phyloP scores from a whole-genome alignment of 108 stramenopile genomes.

The Nitzschia sp. region DNA sequence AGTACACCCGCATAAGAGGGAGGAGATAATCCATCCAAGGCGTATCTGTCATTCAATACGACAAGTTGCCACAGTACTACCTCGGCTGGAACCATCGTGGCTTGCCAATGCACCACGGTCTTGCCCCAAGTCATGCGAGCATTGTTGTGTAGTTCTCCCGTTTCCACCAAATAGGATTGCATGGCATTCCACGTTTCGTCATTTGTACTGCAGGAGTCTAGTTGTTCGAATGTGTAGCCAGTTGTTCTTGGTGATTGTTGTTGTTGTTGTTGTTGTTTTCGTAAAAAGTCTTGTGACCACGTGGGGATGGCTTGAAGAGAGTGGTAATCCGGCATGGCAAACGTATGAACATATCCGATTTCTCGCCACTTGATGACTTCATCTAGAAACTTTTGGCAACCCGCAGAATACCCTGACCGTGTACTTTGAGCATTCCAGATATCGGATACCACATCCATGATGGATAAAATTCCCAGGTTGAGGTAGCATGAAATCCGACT shows the following conservation, averaged over 20 bases:
- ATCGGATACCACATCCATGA: constrained; percentile 56
- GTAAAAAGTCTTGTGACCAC: background rate
- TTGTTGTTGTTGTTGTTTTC: background rate
- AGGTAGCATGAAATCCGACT: constrained; percentile 70
- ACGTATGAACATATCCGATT: constrained; percentile 57
- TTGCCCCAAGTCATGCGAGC: constrained; percentile 86
- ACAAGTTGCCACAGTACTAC: constrained; percentile 34
- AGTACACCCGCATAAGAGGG: constrained; percentile 70
- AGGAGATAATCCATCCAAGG: constrained; percentile 76
- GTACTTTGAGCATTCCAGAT: constrained; percentile 28
- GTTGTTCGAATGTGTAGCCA: constrained; percentile 8
- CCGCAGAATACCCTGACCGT: constrained; percentile 11
- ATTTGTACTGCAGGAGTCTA: constrained; percentile 31
- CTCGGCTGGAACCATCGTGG: background rate
- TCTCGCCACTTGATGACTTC: constrained; percentile 77
- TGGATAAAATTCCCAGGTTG: constrained; percentile 64
- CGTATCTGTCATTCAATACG: constrained; percentile 73
- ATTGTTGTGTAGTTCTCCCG: constrained; percentile 84
- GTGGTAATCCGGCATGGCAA: constrained; percentile 46
- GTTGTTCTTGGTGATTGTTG: background rate
- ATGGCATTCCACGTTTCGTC: constrained; percentile 68
- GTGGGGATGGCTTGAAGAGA: background rate
- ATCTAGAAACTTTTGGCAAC: constrained; percentile 59
- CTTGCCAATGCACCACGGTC: constrained; percentile 59
- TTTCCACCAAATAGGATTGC: constrained; percentile 61